A percentile compares a stretch with the other conserved stretches of the same genome.
These are phyloP conservation scores for Starmerella potacharoeniae DNA, from an alignment of 805 yeast genomes.

Conservation along the genomic window DNA sequence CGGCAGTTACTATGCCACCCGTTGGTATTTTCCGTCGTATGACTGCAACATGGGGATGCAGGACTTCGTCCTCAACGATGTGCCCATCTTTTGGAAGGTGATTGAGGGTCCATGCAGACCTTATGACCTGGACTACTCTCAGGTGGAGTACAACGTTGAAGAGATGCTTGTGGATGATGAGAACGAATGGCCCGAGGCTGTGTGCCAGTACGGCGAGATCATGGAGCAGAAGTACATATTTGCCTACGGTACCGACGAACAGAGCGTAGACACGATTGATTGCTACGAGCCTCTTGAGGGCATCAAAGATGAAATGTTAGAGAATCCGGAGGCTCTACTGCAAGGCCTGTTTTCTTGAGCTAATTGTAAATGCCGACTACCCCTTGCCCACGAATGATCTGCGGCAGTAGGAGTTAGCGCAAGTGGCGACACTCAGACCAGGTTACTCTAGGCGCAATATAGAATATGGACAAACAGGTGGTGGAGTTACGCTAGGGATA, in stretches of 20 bases:
- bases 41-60: slow-evolving; percentile 14
- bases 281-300: slow-evolving; percentile 10
- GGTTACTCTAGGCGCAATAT: too few species aligned
- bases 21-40: not conserved
- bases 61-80: slow-evolving; percentile 13
- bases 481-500: too few species aligned
- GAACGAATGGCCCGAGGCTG: slow-evolving; percentile 11
- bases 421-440: too few species aligned
- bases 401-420: not conserved
- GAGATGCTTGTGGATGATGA: not conserved
- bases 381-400: not conserved
- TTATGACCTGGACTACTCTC: slow-evolving; percentile 12
- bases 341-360: not conserved
- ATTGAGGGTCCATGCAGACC: slow-evolving; percentile 9
- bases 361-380: not conserved
- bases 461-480: too few species aligned
- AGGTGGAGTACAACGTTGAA: slow-evolving; percentile 8
- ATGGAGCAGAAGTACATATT: slow-evolving; percentile 2
- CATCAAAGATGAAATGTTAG: slow-evolving; percentile 8
- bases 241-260: slow-evolving; percentile 14
- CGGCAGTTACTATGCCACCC: slow-evolving; percentile 8
- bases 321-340: not conserved
- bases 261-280: slow-evolving; percentile 14
- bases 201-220: slow-evolving; percentile 5
- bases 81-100: slow-evolving; percentile 17